Base-by-base conservation (phyloP, 257 asterid species). In the Ligustrum vulgare region DNA sequence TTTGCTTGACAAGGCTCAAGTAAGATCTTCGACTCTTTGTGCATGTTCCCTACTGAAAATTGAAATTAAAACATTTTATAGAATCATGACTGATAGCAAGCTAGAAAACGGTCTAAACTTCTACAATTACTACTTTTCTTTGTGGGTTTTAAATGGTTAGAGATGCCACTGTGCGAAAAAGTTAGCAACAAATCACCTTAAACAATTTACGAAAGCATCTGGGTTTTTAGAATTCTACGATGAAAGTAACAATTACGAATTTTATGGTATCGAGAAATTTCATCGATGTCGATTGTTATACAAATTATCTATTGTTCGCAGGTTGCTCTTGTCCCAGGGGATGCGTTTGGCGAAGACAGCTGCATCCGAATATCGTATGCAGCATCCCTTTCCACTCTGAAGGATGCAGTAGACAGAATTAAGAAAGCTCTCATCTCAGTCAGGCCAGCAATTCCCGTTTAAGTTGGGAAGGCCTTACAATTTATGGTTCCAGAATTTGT, bases 311-410 rank as follows among this genome's bases (percentile, higher is more conserved):
- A 11, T 79, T 67, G 11, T 85, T 22, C 18, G 6, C 67, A 93
- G 98, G 98, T 93, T 71, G 98, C 98, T 43, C 93, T 93, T 41
- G 96, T 91, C 23, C 98, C 98, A 0, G 98, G 98, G 8, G 94
- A 89, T 74, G 98, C 98, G 66, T 93, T 93, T 63, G 98, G 98
- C 6, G 97, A 93, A 18, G 98, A 93, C 77, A 90, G 85, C 3
- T 91, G 98, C 85, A 87, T 93, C 51, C 96, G 98, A 4, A 93
- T 93, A 82, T 93, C 97, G 0, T 93, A 93, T 75, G 96, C 98
- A 6, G 96, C 80, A 69, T 87, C 97, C 2, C 87, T 93, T 34
- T 66, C 91, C 66, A 85, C 91, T 8, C 78, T 93, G 77, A 87
- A 87, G 85, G 95, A 84, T 8, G 98, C 96, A 0, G 83, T 90